These are phyloP conservation scores for Dactylellina sp. DNA, from an alignment of 2,329 filamentous ascomycete species.

Conservation along the genomic window DNA sequence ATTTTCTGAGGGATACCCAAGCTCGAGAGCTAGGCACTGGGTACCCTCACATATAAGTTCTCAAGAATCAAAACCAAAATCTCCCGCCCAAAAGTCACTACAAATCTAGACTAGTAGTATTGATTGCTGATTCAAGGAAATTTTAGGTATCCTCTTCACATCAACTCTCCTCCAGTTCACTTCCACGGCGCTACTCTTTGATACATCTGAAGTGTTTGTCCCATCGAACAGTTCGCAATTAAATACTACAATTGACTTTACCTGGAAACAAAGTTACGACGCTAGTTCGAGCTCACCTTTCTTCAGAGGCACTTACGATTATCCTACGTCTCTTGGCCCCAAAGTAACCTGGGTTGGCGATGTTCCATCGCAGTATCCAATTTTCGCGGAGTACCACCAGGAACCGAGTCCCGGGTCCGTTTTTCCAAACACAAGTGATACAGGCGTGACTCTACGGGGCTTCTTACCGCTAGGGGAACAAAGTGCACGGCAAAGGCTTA, in stretches of 20 bases:
- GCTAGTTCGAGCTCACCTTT: no score
- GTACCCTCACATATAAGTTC: no score
- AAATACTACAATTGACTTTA: background rate
- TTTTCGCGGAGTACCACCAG: conserved; percentile 8
- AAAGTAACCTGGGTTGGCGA: conserved; percentile 7
- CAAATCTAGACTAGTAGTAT: no score
- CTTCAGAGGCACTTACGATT: background rate
- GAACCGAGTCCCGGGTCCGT: background rate
- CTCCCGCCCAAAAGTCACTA: no score
- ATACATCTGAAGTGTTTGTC: conserved; percentile 3
- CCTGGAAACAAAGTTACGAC: background rate
- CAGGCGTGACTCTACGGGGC: conserved; percentile 5
- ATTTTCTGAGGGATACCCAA: no score
- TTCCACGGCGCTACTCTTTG: conserved; percentile 8
- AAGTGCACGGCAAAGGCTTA: background rate
- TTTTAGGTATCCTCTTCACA: conserved; percentile 5
- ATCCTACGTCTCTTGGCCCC: conserved; percentile 9
- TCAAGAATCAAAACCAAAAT: no score
- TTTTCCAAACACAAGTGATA: conserved; percentile 7
- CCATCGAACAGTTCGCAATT: background rate
- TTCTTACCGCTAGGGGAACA: conserved; percentile 1
- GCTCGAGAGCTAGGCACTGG: no score
- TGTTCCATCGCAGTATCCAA: background rate
- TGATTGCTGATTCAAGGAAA: background rate
- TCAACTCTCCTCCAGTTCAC: conserved; percentile 14